phyloP scores from a whole-genome alignment of 2,329 filamentous ascomycete genomes.

The Allantophomopsis lycopodina region DNA sequence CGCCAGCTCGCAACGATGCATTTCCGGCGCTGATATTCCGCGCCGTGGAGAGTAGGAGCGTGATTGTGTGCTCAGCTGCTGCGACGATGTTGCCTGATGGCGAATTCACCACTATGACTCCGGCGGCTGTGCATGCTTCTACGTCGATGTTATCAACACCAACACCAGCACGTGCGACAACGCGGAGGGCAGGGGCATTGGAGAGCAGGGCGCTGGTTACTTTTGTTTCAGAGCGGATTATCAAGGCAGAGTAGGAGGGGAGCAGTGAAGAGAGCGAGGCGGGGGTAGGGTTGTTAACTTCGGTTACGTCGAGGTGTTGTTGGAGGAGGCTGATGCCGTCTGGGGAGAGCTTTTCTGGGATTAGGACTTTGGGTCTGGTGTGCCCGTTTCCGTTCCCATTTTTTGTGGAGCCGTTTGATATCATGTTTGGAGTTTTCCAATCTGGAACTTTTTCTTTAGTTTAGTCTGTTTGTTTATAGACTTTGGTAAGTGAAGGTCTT shows the following conservation, averaged over 20 bases:
- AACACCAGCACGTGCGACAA: slow-evolving; percentile 69
- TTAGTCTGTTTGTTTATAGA: too few relatives aligned
- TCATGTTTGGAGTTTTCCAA: too few relatives aligned
- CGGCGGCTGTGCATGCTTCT: slow-evolving; percentile 53
- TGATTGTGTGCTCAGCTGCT: slow-evolving; percentile 66
- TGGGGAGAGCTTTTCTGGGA: slow-evolving; percentile 69
- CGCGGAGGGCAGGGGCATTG: slow-evolving; percentile 55
- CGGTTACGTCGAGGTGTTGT: slow-evolving; percentile 55
- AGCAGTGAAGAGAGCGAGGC: slow-evolving; percentile 55
- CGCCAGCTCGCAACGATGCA: slow-evolving; percentile 53
- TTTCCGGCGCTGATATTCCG: slow-evolving; percentile 61
- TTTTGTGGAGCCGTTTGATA: too few relatives aligned
- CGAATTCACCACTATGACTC: slow-evolving; percentile 70
- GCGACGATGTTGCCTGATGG: slow-evolving; percentile 71
- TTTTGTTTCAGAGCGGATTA: slow-evolving; percentile 71
- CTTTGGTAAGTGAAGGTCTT: too few relatives aligned
- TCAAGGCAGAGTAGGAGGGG: slow-evolving; percentile 59
- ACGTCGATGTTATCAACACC: slow-evolving; percentile 78
- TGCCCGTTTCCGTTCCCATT: too few relatives aligned
- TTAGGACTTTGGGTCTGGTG: slow-evolving; percentile 36
- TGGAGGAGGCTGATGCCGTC: slow-evolving; percentile 61
- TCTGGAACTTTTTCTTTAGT: too few relatives aligned
- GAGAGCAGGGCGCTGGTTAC: slow-evolving; percentile 55
- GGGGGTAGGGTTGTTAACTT: slow-evolving; percentile 44
- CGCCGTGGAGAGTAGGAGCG: slow-evolving; percentile 60